These are phyloP conservation scores for Eucalyptus regnans DNA, from an alignment of 345 rosid genomes.

Conservation along the genomic window DNA sequence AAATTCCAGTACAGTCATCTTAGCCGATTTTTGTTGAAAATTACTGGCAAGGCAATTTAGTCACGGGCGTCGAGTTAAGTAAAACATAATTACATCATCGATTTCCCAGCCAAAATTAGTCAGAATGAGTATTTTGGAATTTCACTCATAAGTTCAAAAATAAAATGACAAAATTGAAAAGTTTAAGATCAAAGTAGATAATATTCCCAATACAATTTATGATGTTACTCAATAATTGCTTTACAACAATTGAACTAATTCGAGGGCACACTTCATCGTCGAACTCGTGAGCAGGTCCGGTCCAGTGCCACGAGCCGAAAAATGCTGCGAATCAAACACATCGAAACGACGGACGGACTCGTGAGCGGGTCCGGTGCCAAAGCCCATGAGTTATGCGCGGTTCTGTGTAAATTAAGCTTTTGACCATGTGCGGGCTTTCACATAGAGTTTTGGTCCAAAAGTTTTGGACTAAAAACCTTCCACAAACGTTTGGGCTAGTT, in stretches of 20 bases:
- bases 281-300: background rate
- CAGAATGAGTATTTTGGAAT: too few species aligned
- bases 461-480: background rate
- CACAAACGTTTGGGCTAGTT: background rate
- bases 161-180: background rate
- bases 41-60: accelerated
- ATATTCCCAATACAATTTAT: background rate
- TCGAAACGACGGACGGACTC: background rate
- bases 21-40: background rate
- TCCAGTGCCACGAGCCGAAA: background rate
- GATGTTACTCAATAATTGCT: background rate
- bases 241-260: background rate
- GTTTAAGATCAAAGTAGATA: too few species aligned
- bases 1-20: too few species aligned
- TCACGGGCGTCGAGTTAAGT: too few species aligned
- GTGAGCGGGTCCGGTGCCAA: too few species aligned
- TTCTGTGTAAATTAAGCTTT: background rate
- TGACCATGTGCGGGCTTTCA: background rate
- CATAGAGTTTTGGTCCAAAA: background rate
- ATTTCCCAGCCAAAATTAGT: too few species aligned
- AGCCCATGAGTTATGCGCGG: background rate
- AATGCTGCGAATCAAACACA: background rate
- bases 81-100: too few species aligned
- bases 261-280: background rate
- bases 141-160: too few species aligned